phyloP scores from a whole-genome alignment of 768 basidiomycete species.

The Tremella yokohamensis region DNA sequence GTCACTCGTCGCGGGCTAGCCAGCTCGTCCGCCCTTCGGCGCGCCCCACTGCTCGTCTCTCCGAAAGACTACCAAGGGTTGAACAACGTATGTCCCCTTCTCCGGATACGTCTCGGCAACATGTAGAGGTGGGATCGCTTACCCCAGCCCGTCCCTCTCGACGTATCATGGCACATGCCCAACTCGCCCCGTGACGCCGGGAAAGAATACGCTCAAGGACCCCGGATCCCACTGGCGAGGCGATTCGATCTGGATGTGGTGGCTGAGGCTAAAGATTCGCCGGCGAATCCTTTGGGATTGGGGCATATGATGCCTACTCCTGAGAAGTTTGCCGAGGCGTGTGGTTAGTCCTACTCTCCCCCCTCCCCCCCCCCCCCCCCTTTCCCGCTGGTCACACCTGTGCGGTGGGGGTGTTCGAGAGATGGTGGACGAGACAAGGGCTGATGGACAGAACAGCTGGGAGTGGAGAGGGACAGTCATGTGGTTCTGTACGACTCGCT shows the following conservation, averaged over 20 bases:
- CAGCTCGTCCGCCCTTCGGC: conserved; percentile 9
- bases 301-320: conserved; percentile 89
- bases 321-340: conserved; percentile 69
- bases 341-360: conserved; percentile 59
- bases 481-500: conserved; percentile 87
- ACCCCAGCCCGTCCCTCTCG: conserved; percentile 55
- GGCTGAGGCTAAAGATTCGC: conserved; percentile 55
- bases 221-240: conserved; percentile 66
- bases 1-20: neutral
- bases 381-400: neutral
- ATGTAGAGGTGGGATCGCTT: too few species aligned
- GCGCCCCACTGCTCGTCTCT: conserved; percentile 48
- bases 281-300: conserved; percentile 67
- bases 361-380: neutral
- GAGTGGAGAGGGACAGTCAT: conserved; percentile 68
- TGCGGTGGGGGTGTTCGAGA: neutral
- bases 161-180: conserved; percentile 94
- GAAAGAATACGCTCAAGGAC: conserved; percentile 64
- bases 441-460: conserved; percentile 60
- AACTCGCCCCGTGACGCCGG: conserved; percentile 66
- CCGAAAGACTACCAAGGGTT: conserved; percentile 49
- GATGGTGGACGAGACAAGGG: neutral
- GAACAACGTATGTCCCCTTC: conserved; percentile 38
- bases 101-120: too few species aligned
- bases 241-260: conserved; percentile 79